Evolutionary conservation across 495 filamentous ascomycete genomes (phyloP), one percentile per base, ranked within the genome.

Genomic region (Clavariopsis aquatica): DNA sequence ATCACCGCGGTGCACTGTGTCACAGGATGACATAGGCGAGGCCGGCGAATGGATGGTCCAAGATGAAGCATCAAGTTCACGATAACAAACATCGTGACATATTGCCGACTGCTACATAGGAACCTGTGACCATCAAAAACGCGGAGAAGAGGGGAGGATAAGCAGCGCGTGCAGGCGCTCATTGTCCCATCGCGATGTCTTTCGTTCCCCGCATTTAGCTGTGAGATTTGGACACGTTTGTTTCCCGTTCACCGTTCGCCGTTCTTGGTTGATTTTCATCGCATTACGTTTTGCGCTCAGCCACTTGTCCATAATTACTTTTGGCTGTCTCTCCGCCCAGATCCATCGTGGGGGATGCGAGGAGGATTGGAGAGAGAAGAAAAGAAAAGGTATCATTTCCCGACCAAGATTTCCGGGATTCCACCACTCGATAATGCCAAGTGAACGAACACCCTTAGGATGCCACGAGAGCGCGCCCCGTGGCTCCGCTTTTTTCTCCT

Each of bases 381-480:
- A 17, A 13, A 28, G 51, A 29, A 27, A 22, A n/a, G 22, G 10
- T 12, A 2, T 27, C 12, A 49, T 36, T 15, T 49, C 45, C 24
- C 17, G 31, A 15, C 58, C 46, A 26, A 24, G 47, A 15, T 38
- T 26, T 3, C 58, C 46, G 17, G 17, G 47, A 15, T 38, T 26
- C 9, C 8, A 31, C 12, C 12, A 9, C 29, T 27, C 58, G 19
- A 12, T 41, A 43, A 24, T 38, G 31, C 52, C 52, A 41, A 41
- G 55, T 26, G 28, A 15, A 20, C 8, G 41, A 17, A 19, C 36
- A 6, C 1, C 4, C 57, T 9, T 12, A 49, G 51, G 38, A 20
- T 63, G 52, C 60, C 60, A 63, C 60, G 62, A 57, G 62, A 19
- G 31, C 19, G 26, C 45, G 51, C 6, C 60, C 36, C 60, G 60